phyloP scores from a whole-genome alignment of 106 monocot species.

The Apostasia ramifera region DNA sequence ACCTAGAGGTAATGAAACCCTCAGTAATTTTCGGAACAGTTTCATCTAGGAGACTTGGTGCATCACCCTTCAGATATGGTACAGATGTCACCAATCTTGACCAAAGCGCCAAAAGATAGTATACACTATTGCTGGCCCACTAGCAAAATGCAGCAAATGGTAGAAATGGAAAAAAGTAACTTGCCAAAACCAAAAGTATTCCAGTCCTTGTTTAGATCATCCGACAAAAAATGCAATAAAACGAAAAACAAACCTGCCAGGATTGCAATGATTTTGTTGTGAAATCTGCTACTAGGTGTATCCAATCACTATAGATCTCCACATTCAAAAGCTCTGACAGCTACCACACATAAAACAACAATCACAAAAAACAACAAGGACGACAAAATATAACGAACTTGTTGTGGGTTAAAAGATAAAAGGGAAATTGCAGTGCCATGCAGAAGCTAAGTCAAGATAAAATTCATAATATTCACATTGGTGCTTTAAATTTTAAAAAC shows the following conservation, averaged over 20 bases:
- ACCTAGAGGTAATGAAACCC: conserved; percentile 92
- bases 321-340: conserved; percentile 83
- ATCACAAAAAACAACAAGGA: neutral
- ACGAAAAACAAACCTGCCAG: conserved; percentile 75
- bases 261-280: conserved; percentile 89
- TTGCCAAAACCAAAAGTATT: neutral
- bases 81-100: conserved; percentile 96
- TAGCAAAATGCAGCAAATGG: conserved; percentile 20
- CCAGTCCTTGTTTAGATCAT: neutral
- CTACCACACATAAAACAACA: conserved; percentile 27
- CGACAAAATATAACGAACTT: no score
- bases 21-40: conserved; percentile 95
- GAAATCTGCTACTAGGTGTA: conserved; percentile 80
- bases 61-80: conserved; percentile 89
- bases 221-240: neutral
- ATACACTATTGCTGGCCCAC: conserved; percentile 98
- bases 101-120: conserved; percentile 95
- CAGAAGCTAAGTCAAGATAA: no score
- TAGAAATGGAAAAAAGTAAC: neutral
- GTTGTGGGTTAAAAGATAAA: no score
- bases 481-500: no score
- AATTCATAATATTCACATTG: no score
- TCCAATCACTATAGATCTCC: conserved; percentile 93
- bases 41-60: conserved; percentile 88
- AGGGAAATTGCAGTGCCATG: no score